Percentiles rank a stretch among this genome's conserved stretches.
These are phyloP conservation scores for Dictyostelium intermedium DNA, from an alignment of 78 protist species.

Conservation along the genomic window DNA sequence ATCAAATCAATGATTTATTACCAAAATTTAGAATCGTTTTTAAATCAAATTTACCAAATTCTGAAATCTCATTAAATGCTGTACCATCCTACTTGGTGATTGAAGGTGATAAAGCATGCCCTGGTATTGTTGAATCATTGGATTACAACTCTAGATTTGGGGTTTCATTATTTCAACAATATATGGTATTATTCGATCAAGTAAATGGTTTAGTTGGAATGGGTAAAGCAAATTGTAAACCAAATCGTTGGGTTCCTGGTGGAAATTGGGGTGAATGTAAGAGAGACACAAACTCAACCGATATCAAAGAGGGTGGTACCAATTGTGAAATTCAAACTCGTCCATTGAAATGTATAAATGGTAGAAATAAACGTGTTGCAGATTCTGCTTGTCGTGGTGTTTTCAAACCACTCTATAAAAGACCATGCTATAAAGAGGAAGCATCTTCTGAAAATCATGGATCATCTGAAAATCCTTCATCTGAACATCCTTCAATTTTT, in stretches of 20 bases:
- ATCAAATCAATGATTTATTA: conserved; percentile 41
- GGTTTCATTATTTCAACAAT: conserved; percentile 17
- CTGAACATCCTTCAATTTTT: background rate
- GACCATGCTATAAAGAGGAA: conserved; percentile 11
- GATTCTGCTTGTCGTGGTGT: background rate
- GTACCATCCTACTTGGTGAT: conserved; percentile 21
- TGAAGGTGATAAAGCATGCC: conserved; percentile 40
- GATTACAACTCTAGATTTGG: conserved; percentile 52
- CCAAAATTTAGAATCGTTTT: conserved; percentile 20
- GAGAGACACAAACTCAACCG: background rate
- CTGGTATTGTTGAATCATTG: conserved; percentile 58
- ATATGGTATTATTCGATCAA: conserved; percentile 57
- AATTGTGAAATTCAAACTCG: conserved; percentile 38
- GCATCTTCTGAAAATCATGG: background rate
- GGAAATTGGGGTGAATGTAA: conserved; percentile 39
- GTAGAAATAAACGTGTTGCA: background rate
- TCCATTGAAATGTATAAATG: background rate
- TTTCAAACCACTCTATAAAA: background rate
- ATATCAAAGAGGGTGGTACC: background rate
- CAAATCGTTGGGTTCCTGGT: conserved; percentile 9
- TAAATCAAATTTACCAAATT: background rate
- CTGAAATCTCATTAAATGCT: conserved; percentile 30
- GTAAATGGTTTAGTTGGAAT: conserved; percentile 31
- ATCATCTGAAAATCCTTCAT: background rate
- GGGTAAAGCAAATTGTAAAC: conserved; percentile 37